Conservation (phyloP, 2,329 filamentous ascomycete species). For the Metarhizium album region DNA sequence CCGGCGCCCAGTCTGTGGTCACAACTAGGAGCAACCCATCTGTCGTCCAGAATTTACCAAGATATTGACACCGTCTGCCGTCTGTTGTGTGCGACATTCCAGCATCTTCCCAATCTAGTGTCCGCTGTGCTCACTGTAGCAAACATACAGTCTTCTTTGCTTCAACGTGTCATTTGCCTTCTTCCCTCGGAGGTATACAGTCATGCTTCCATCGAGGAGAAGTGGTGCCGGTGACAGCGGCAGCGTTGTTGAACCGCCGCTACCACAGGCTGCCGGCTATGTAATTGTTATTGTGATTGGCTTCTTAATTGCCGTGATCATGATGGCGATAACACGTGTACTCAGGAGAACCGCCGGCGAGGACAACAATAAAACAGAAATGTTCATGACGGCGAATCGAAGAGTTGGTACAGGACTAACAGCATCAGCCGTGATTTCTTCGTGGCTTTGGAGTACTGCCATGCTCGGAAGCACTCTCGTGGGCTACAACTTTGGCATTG, state of each 20-base stretch:
- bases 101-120: no score
- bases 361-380: conserved; percentile 42
- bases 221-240: not conserved
- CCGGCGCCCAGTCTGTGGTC: no score
- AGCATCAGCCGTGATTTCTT: conserved; percentile 42
- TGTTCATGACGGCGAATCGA: conserved; percentile 45
- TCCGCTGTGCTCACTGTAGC: no score
- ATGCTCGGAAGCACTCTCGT: conserved; percentile 39
- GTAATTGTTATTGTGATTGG: conserved; percentile 23
- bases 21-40: no score
- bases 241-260: conserved; percentile 14
- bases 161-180: no score
- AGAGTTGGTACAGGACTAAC: conserved; percentile 36
- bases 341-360: conserved; percentile 36
- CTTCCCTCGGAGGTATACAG: no score
- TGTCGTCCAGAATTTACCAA: no score
- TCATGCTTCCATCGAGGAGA: not conserved
- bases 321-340: conserved; percentile 26
- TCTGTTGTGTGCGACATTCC: no score
- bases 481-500: conserved; percentile 42
- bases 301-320: conserved; percentile 24
- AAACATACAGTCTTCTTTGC: no score
- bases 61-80: no score
- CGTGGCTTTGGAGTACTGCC: conserved; percentile 44
- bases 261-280: conserved; percentile 20